These are phyloP conservation scores for Cryptomeria japonica DNA, from an alignment of 75 land plant genomes.

Conservation along the genomic window DNA sequence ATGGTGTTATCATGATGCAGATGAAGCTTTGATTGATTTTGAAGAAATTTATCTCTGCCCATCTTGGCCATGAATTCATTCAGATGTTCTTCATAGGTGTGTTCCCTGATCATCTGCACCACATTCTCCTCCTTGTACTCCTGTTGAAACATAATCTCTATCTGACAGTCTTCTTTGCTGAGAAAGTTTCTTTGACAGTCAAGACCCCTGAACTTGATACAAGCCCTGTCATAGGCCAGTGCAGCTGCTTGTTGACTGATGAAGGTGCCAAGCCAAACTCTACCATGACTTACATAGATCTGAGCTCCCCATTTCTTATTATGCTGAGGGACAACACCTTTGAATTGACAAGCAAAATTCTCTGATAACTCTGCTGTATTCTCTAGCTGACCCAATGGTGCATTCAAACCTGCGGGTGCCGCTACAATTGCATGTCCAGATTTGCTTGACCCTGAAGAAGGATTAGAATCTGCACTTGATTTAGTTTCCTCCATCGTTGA, in stretches of 20 bases:
- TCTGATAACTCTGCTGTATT: not conserved
- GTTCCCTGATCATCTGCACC: conserved; percentile 56
- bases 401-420: not conserved
- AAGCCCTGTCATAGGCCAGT: conserved; percentile 65
- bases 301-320: conserved; percentile 76
- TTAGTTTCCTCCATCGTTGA: not conserved
- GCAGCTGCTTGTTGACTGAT: conserved; percentile 54
- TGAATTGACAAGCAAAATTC: conserved; percentile 28
- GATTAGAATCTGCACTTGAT: not conserved
- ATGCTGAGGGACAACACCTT: conserved; percentile 59
- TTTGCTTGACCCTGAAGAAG: not conserved
- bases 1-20: not conserved
- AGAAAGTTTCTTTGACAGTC: conserved; percentile 46
- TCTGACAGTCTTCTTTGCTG: conserved; percentile 8
- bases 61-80: not conserved
- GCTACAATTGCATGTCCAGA: not conserved
- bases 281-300: conserved; percentile 49
- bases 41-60: not conserved
- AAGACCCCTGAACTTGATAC: conserved; percentile 40
- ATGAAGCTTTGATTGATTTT: not conserved
- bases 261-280: conserved; percentile 79
- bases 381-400: too few relatives aligned
- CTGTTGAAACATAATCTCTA: conserved; percentile 43
- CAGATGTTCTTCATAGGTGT: conserved; percentile 26
- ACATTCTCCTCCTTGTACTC: conserved; percentile 30